Evolutionary conservation across 352 stramenopile genomes (phyloP), one percentile per base, ranked within the genome.

Genomic region (Peronosclerospora sorghi): DNA sequence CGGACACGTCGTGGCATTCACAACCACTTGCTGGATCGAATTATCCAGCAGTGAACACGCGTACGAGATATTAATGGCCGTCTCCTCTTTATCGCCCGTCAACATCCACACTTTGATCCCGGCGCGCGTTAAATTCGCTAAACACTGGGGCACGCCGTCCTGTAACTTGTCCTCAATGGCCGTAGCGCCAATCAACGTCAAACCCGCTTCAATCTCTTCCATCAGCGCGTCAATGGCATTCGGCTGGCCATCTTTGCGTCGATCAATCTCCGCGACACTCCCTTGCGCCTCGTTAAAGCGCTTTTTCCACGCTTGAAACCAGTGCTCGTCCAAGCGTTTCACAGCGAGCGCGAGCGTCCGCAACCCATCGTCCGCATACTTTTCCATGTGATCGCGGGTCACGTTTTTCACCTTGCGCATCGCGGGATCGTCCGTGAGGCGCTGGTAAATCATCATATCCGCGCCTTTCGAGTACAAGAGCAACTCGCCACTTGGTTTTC

Each of bases 41-140:
- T 86, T 86, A 48, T 86, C 68, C 8, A 96, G 42, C 14, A 97
- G 45, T 10, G 77, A 83, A 46, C 77, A 95, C 5, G 85, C 80
- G 38, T 94, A 95, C n/a, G 71, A 86, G 53, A 97, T 97, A 56
- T 97, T 97, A 46, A 97, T 96, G 23, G 91, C 91, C 0, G 91
- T 97, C 52, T 97, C 91, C 42, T 94, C 64, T 62, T 97, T 97
- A 60, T 97, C 91, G 14, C 89, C 88, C 4, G 91, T 97, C n/a
- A 97, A 76, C 67, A 97, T 94, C 86, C 89, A 97, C 12, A 97
- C 73, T 56, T 96, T 95, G 44, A 97, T 96, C 1, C 87, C 88
- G 0, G 86, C 89, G 9, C 54, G 51, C 2, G 76, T 84, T 27
- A 97, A 51, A 35, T 73, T 70, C 7, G 77, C 66, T 6, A 97